Conservation (phyloP, 192 early-diverging fungal species). For the Hyaloraphidium curvatum region DNA sequence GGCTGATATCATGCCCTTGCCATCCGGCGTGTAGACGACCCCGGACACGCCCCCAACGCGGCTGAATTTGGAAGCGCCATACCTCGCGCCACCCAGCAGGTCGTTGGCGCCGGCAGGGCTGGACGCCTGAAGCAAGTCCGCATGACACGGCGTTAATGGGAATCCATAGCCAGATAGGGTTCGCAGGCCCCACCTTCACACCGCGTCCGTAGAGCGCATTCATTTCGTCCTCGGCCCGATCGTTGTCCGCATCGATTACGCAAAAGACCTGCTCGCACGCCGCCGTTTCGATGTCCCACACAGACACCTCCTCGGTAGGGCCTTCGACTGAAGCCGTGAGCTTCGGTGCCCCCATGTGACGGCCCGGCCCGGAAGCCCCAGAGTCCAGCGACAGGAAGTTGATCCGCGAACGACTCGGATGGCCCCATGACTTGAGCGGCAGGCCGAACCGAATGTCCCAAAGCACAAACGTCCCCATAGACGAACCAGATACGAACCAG, state of each 20-base stretch:
- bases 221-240: slow-evolving; percentile 16
- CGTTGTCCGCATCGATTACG: slow-evolving; percentile 28
- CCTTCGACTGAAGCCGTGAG: slow-evolving; percentile 47
- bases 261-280: slow-evolving; percentile 55
- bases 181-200: slow-evolving; percentile 13
- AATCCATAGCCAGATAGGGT: slow-evolving; percentile 4
- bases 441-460: slow-evolving; percentile 64
- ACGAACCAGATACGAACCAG: slow-evolving; percentile 56
- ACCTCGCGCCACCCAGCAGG: no score
- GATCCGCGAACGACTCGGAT: slow-evolving; percentile 45
- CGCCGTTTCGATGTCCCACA: slow-evolving; percentile 59
- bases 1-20: slow-evolving; percentile 47
- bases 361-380: slow-evolving; percentile 1
- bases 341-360: slow-evolving; percentile 17
- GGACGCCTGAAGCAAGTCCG: background rate
- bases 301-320: slow-evolving; percentile 43
- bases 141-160: background rate
- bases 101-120: no score
- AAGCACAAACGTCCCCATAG: slow-evolving; percentile 50
- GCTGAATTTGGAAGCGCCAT: background rate
- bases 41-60: slow-evolving; percentile 12
- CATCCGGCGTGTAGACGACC: slow-evolving; percentile 29
- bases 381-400: slow-evolving; percentile 26
- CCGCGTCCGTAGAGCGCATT: slow-evolving; percentile 19
- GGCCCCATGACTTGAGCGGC: slow-evolving; percentile 48